Conservation (phyloP, 1,284 basidiomycete species). For the Trichosporon faecale region DNA sequence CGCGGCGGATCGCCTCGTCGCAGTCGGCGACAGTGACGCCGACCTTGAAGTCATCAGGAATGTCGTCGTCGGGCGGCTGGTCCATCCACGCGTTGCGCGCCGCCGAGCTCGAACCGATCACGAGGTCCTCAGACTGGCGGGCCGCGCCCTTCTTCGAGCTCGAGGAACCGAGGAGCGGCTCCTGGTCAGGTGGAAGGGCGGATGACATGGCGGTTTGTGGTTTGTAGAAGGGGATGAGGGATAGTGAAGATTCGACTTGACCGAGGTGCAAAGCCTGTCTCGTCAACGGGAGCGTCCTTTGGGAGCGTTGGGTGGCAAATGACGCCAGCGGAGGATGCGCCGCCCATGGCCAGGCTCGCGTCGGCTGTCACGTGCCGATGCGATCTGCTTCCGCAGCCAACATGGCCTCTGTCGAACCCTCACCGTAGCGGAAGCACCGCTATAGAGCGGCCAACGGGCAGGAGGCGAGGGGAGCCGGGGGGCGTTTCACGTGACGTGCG, state of each 20-base stretch:
- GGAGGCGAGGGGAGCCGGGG: not conserved
- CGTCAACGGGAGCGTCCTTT: not conserved
- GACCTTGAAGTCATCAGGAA: constrained; percentile 51
- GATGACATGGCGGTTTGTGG: constrained; percentile 28
- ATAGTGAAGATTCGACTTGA: not conserved
- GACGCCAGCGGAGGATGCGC: not conserved
- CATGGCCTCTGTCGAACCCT: not conserved
- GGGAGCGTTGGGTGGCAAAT: constrained; percentile 10
- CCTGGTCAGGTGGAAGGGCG: constrained; percentile 30
- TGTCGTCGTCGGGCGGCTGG: constrained; percentile 41
- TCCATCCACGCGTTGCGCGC: constrained; percentile 47
- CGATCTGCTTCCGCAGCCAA: not conserved
- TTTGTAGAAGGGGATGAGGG: not conserved
- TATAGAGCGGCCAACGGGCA: not conserved
- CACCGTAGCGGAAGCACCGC: not conserved
- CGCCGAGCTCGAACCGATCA: not conserved
- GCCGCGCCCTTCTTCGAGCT: constrained; percentile 16
- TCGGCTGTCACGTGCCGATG: not conserved
- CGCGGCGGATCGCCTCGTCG: constrained; percentile 48
- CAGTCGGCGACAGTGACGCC: constrained; percentile 51
- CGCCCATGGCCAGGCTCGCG: not conserved
- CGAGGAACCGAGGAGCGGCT: constrained; percentile 33
- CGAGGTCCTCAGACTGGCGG: constrained; percentile 10
- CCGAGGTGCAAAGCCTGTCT: not conserved
- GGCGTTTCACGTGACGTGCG: not conserved